Evolutionary conservation across 208 protist species (phyloP), one percentile per base, ranked within the genome.

Genomic region (Crithidia expoeki): DNA sequence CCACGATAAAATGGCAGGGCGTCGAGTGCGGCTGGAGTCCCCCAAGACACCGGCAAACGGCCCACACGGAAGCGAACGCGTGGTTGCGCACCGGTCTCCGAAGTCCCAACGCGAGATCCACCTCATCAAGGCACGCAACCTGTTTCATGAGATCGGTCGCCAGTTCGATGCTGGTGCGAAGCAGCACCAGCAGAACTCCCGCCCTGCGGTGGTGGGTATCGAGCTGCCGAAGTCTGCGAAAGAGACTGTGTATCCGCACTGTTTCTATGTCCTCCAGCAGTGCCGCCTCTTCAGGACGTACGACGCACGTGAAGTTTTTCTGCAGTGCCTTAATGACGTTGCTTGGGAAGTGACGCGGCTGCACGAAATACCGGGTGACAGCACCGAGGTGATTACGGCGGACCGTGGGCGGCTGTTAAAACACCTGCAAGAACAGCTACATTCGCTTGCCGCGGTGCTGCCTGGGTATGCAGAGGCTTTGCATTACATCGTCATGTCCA

Each of bases 231-330:
- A 63, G 19, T 1, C 25, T 0, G 12, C 27, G n/a, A 27, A 27
- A 4, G 38, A 36, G 34, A 6, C 42, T 9, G 21, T 47, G 17
- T 68, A 62, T 21, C 61, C 53, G 27, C 70, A 53, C 27, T 76
- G 71, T 38, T 69, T 65, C 63, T 76, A 65, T 36, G 9, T 33
- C 10, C 71, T 76, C 16, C 52, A 63, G 14, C 4, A 7, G 27
- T 44, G 65, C 36, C 75, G 61, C 28, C 21, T 67, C n/a, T 76
- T 78, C 32, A 25, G 7, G 12, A 63, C 76, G 10, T 77, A 78
- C 60, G 56, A 62, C 33, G 71, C 64, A 25, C 70, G 76, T 36
- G 66, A 21, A 7, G 28, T 17, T 2, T 76, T 77, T 28, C 17
- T 57, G 17, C 62, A 50, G 21, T 62, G 59, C 28, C 59, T 52